Conservation (phyloP, 2,329 filamentous ascomycete genomes). For the Aphanocladium album region DNA sequence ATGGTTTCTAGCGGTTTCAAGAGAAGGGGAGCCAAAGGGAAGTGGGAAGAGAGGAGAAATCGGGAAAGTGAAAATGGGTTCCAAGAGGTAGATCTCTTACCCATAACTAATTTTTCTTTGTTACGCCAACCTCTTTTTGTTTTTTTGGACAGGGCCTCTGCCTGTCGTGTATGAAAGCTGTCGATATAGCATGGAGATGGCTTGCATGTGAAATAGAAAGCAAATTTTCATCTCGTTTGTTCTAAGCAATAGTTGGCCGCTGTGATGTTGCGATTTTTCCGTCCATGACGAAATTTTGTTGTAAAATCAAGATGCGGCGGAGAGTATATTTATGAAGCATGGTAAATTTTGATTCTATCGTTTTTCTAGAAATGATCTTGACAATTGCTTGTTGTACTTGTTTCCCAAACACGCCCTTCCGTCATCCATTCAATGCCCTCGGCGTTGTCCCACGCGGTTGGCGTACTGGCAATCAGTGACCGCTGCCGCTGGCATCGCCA, state of each 20-base stretch:
- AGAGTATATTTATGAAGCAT: no score
- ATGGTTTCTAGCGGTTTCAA: neutral
- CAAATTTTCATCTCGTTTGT: slow-evolving; percentile 14
- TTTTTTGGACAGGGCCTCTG: slow-evolving; percentile 22
- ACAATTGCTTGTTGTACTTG: neutral
- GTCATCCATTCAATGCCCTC: no score
- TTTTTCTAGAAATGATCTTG: neutral
- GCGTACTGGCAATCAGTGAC: no score
- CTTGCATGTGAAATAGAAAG: slow-evolving; percentile 20
- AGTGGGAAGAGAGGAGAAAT: neutral
- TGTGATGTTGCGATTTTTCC: no score
- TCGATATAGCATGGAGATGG: slow-evolving; percentile 12
- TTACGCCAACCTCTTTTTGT: slow-evolving; percentile 17
- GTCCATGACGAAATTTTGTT: no score
- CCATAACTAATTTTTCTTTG: slow-evolving; percentile 5
- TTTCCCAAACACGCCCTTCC: neutral
- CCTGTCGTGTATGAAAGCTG: slow-evolving; percentile 14
- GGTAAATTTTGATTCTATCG: neutral
- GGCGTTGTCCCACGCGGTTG: no score
- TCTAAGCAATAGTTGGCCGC: neutral
- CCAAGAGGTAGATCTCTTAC: neutral
- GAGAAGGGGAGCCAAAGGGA: neutral
- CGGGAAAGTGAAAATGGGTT: neutral
- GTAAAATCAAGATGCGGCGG: no score
- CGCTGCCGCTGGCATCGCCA: neutral